Base-by-base conservation (phyloP, 495 filamentous ascomycete species). In the Xylaria acuta region DNA sequence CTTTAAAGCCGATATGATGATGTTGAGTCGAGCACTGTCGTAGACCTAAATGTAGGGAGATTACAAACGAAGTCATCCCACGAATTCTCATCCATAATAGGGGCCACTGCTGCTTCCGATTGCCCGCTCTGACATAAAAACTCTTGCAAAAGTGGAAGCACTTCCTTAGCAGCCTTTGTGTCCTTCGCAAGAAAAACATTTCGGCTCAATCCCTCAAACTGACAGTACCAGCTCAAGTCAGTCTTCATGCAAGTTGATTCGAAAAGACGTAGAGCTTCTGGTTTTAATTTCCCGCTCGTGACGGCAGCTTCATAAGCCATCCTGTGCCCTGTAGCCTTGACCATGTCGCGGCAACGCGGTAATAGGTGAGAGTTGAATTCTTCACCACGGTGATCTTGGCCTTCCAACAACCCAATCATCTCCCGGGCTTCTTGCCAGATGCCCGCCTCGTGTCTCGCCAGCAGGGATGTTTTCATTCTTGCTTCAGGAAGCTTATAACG, bases 301-400 rank as follows among this genome's bases (percentile, higher is more conserved):
- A 32, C 36, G n/a, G 82, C 79, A 6, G 80, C 79, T 66, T 84
- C 81, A 32, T 79, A 77, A 0, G 78, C 81, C 80, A 82, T 82
- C 1, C 81, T 79, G n/a, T 81, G 76, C 1, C 80, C 82, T 6
- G 80, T 79, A 2, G 82, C 78, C 43, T 76, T 58, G 53, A 82
- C 68, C 11, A 83, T 70, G 0, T 75, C 66, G 3, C 74, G 74
- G 38, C 76, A 82, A 3, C 66, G 80, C 2, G 82, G 82, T 22
- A 83, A 69, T 40, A 84, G 79, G 30, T 75, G 54, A 1, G 64
- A 54, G 58, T 80, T 84, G 54, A 79, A 80, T 27, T 58, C 67
- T 34, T 77, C 74, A 12, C 73, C 72, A 53, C 80, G 76, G n/a
- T 77, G 56, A 25, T 49, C 75, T 8, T 59, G 49, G 8, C 38